These are phyloP conservation scores for Xylariomycetidae sp. DNA, from an alignment of 2,329 filamentous ascomycete genomes.

Conservation along the genomic window DNA sequence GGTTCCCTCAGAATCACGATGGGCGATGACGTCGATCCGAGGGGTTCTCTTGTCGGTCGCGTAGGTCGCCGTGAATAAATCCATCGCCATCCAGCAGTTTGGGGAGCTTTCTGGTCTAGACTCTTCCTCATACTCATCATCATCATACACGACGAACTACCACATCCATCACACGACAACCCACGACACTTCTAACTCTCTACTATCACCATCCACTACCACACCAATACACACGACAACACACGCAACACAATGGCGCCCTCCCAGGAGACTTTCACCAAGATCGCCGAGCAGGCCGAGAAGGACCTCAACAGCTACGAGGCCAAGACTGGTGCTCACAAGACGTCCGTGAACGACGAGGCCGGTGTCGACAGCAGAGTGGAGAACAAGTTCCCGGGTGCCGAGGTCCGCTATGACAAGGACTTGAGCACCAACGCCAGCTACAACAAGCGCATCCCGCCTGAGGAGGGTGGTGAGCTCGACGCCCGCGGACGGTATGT, in stretches of 20 bases:
- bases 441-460: conserved; percentile 40
- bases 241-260: conserved; percentile 24
- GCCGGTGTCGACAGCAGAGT: conserved; percentile 35
- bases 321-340: conserved; percentile 39
- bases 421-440: conserved; percentile 40
- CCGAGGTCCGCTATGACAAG: conserved; percentile 33
- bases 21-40: conserved; percentile 12
- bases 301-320: conserved; percentile 42
- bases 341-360: conserved; percentile 32
- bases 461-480: conserved; percentile 37
- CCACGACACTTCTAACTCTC: too few relatives aligned
- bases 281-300: conserved; percentile 41
- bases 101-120: too few relatives aligned
- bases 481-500: conserved; percentile 40
- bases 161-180: too few relatives aligned
- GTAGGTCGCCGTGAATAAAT: too few relatives aligned
- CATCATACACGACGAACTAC: too few relatives aligned
- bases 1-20: conserved; percentile 14
- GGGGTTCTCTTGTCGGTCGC: too few relatives aligned
- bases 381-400: conserved; percentile 38
- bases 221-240: not conserved
- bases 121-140: too few relatives aligned
- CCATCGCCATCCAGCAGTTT: too few relatives aligned
- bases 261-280: conserved; percentile 30
- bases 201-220: too few relatives aligned